These are phyloP conservation scores for Aspergillus ibericus DNA, from an alignment of 2,329 filamentous ascomycete species.

Conservation along the genomic window DNA sequence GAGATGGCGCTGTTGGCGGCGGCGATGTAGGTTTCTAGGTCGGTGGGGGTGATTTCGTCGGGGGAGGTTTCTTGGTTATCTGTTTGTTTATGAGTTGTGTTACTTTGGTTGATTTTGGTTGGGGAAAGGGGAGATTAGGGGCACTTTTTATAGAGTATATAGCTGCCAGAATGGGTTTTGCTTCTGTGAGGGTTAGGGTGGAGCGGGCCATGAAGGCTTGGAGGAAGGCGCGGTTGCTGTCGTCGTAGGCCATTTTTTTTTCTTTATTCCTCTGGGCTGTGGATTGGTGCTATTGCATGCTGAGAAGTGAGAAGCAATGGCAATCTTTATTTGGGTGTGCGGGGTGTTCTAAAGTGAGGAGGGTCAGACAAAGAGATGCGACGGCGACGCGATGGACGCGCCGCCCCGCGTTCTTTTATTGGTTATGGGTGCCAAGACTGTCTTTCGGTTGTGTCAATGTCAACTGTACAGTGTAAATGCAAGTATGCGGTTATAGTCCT, in stretches of 20 bases:
- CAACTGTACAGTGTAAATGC: background rate
- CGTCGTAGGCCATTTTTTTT: conserved; percentile 47
- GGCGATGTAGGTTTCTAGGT: conserved; percentile 68
- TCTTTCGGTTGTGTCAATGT: background rate
- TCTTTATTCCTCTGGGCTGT: conserved; percentile 7
- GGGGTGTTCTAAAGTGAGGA: background rate
- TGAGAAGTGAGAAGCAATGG: background rate
- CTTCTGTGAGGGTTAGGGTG: conserved; percentile 72
- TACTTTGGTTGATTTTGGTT: background rate
- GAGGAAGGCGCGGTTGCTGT: conserved; percentile 82
- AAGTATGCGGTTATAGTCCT: too few relatives aligned
- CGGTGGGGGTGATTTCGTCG: conserved; percentile 66
- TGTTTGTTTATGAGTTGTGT: conserved; percentile 19
- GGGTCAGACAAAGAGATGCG: background rate
- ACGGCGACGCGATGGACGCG: conserved; percentile 7
- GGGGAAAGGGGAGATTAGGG: background rate
- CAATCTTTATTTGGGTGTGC: background rate
- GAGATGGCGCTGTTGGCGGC: conserved; percentile 71
- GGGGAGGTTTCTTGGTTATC: conserved; percentile 52
- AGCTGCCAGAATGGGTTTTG: conserved; percentile 70
- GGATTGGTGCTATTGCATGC: too few relatives aligned
- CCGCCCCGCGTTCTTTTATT: background rate
- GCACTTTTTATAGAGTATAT: conserved; percentile 65
- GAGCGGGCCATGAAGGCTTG: conserved; percentile 82
- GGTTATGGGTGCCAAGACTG: conserved; percentile 13